Evolutionary conservation across 345 rosid species (phyloP).

Genomic region (Eutrema heterophyllum): DNA sequence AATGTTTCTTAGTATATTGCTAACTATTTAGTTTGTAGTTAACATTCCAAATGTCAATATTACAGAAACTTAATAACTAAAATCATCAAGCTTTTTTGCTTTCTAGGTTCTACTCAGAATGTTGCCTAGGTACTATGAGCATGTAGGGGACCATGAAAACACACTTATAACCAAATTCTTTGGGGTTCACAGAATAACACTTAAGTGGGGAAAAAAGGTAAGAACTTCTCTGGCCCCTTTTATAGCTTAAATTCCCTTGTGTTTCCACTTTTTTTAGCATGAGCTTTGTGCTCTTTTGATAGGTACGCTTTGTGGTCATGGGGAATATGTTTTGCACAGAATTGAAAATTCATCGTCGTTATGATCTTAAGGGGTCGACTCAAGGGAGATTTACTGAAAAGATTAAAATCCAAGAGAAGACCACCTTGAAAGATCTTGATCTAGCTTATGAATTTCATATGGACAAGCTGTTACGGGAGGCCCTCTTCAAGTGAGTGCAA

Average conservation of each 20-base stretch:
- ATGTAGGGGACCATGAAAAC: slow-evolving; percentile 71
- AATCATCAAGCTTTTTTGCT: slow-evolving; percentile 2
- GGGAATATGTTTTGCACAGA: slow-evolving; percentile 99
- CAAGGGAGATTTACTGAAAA: slow-evolving; percentile 73
- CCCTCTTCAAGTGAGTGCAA: slow-evolving; percentile 68
- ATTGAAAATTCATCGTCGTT: slow-evolving; percentile 78
- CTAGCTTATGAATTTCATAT: slow-evolving; percentile 72
- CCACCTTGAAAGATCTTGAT: slow-evolving; percentile 90
- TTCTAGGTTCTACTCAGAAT: slow-evolving; percentile 74
- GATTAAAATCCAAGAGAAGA: slow-evolving; percentile 56
- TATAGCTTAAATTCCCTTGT: not conserved
- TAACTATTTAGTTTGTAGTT: not conserved
- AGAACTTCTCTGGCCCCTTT: not conserved
- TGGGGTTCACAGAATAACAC: slow-evolving; percentile 78
- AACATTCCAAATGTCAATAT: not conserved
- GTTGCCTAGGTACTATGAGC: slow-evolving; percentile 69
- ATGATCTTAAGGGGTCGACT: slow-evolving; percentile 91
- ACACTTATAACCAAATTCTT: slow-evolving; percentile 94
- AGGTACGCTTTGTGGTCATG: slow-evolving; percentile 99
- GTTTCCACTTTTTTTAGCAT: not conserved
- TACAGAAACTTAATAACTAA: not conserved
- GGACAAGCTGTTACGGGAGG: slow-evolving; percentile 76
- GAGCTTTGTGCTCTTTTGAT: slow-evolving; percentile 25
- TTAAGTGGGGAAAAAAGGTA: slow-evolving; percentile 81
- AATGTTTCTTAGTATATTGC: not conserved